Evolutionary conservation across 1,139 yeast genomes (phyloP).

Genomic region (Saccharomyces hybrid): DNA sequence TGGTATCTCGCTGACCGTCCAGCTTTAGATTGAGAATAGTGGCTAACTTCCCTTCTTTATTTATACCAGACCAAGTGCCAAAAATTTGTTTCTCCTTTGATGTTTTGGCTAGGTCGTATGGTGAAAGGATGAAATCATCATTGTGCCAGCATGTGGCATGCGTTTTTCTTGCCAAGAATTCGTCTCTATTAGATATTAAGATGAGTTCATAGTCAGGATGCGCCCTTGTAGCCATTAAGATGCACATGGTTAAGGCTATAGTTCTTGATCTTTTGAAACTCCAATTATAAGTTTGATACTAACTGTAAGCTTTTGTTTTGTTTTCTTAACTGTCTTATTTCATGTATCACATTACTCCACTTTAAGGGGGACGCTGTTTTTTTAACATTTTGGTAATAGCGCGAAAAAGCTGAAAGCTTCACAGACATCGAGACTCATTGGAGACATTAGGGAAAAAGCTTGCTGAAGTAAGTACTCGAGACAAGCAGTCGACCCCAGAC

Average conservation of each 20-base stretch:
- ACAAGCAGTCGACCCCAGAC: too few relatives aligned
- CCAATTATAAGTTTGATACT: neutral
- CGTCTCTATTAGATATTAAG: constrained; percentile 79
- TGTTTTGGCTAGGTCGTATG: constrained; percentile 68
- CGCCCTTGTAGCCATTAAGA: constrained; percentile 49
- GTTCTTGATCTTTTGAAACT: neutral
- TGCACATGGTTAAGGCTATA: constrained; percentile 46
- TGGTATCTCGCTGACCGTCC: constrained; percentile 30
- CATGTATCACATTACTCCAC: neutral
- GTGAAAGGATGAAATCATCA: constrained; percentile 48
- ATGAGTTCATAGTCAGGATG: constrained; percentile 65
- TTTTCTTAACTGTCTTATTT: neutral
- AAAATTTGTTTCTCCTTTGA: constrained; percentile 33
- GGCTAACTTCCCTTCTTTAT: constrained; percentile 55
- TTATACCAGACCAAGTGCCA: constrained; percentile 90
- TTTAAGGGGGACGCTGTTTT: neutral
- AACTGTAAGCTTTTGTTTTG: neutral
- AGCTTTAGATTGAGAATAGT: constrained; percentile 59
- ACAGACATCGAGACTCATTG: neutral
- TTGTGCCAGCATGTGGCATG: constrained; percentile 48
- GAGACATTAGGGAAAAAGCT: neutral
- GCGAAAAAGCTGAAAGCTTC: neutral
- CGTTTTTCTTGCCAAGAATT: constrained; percentile 68
- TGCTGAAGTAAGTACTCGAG: neutral
- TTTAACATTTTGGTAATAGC: neutral